Base-by-base conservation (phyloP, 257 asterid genomes). In the Osmanthus fragrans region DNA sequence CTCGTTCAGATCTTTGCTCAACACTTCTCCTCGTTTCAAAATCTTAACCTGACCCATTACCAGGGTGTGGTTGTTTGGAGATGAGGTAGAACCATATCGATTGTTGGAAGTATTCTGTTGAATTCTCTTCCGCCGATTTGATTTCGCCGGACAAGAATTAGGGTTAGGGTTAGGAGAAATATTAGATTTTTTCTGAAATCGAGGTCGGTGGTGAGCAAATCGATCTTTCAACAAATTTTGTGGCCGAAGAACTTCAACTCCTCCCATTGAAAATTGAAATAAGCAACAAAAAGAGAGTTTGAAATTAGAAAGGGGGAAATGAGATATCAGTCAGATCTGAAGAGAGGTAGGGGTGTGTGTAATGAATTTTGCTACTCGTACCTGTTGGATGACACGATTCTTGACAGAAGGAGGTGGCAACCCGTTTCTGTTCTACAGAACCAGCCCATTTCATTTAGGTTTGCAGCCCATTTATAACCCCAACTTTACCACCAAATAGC, bases 161-260 rank as follows among this genome's bases (percentile, higher is more conserved):
- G 78, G 74, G 42, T 72, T 72, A 7, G 70, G 70, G 54, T 21
- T 39, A 70, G 68, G 71, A 27, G 64, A 25, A 15, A 1, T 13
- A 3, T 11, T 23, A 65, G 67, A 15, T 70, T 77, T 63, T 15
- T 37, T 45, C 37, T 65, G 25, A 32, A 83, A 72, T 49, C 69
- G 69, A 2, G 16, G 7, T 29, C 69, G 72, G 58, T 45, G 76
- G 71, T 16, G 37, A 67, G 21, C 6, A 4, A 58, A 4, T 21
- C 73, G 76, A 13, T 74, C 51, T 12, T 75, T 79, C 25, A 82
- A 74, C 27, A 80, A 54, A 23, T 82, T 80, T 12, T 73, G 84
- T 9, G 88, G 82, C 3, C 72, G 84, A 64, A 85, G 82, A 79
- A 85, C 81, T 23, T 72, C 86, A 8, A 85, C 84, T 4, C 73